Percentiles rank a stretch among this genome's conserved stretches.
phyloP scores from a whole-genome alignment of 2,329 filamentous ascomycete genomes.

The Ophiostoma piceae region DNA sequence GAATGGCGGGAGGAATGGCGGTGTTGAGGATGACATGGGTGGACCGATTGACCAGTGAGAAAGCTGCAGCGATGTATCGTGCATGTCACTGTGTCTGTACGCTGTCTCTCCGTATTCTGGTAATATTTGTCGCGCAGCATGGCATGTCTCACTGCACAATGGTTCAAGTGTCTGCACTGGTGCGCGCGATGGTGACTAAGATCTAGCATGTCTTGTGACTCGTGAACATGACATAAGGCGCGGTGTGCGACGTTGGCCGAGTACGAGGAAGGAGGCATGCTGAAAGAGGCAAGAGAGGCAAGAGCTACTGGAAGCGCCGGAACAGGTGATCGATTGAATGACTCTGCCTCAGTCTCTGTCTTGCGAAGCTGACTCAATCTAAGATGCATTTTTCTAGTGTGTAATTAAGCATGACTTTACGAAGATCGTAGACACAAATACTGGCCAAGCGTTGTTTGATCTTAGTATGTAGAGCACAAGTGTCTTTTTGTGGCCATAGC shows the following conservation, averaged over 20 bases:
- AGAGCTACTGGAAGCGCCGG: constrained; percentile 1
- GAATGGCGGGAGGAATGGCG: neutral
- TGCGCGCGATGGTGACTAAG: neutral
- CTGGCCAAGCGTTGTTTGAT: neutral
- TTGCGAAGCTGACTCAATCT: neutral
- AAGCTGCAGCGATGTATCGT: neutral
- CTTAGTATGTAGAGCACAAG: too few species aligned
- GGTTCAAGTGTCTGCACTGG: neutral
- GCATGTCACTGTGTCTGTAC: neutral
- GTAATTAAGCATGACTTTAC: neutral
- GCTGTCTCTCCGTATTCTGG: neutral
- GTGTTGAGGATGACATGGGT: neutral
- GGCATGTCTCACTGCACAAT: constrained; percentile 8
- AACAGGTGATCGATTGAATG: neutral
- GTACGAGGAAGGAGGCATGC: neutral
- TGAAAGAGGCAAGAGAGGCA: constrained; percentile 1
- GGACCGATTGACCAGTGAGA: constrained; percentile 5
- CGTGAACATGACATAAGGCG: neutral
- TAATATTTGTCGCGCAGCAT: neutral
- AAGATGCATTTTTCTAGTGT: neutral
- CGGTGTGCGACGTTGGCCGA: neutral
- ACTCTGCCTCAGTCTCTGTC: neutral
- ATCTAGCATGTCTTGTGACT: constrained; percentile 3
- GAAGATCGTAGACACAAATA: neutral
- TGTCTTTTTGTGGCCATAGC: neutral